Conservation (phyloP, 1,284 basidiomycete genomes). For the Ustilago loliicola region DNA sequence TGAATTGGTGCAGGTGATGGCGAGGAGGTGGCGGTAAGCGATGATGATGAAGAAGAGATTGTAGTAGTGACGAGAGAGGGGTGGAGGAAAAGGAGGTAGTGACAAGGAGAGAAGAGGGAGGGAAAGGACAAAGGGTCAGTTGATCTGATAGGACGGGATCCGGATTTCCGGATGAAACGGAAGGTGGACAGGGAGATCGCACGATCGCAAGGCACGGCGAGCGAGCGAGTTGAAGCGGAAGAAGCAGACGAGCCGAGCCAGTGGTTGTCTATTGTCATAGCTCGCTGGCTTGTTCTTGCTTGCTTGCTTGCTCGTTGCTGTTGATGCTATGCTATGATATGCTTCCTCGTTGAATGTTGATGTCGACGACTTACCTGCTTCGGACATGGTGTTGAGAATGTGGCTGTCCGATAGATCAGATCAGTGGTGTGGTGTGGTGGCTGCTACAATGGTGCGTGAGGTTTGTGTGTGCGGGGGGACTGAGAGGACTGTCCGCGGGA, state of each 20-base stretch:
- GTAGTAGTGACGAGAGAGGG: not conserved
- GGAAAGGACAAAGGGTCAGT: not conserved
- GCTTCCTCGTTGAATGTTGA: not conserved
- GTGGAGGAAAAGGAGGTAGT: not conserved
- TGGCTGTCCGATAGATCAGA: not conserved
- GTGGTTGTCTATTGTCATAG: not conserved
- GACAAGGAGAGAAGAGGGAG: not conserved
- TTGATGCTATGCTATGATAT: not conserved
- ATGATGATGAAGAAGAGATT: not conserved
- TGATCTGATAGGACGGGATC: conserved; percentile 1
- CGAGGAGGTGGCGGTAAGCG: not conserved
- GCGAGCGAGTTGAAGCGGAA: not conserved
- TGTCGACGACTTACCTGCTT: conserved; percentile 26
- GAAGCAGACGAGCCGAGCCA: not conserved
- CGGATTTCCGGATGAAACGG: not conserved
- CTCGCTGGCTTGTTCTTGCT: not conserved
- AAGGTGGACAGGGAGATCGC: conserved; percentile 19
- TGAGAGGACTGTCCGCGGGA: too few relatives aligned
- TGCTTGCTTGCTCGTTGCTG: not conserved
- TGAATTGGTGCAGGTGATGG: conserved; percentile 3
- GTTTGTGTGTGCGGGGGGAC: too few relatives aligned
- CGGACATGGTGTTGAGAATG: conserved; percentile 24
- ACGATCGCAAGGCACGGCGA: conserved; percentile 16
- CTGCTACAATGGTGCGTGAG: too few relatives aligned
- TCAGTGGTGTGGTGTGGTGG: not conserved